phyloP scores from a whole-genome alignment of 495 filamentous ascomycete species.

The Aspergillus asperescens region DNA sequence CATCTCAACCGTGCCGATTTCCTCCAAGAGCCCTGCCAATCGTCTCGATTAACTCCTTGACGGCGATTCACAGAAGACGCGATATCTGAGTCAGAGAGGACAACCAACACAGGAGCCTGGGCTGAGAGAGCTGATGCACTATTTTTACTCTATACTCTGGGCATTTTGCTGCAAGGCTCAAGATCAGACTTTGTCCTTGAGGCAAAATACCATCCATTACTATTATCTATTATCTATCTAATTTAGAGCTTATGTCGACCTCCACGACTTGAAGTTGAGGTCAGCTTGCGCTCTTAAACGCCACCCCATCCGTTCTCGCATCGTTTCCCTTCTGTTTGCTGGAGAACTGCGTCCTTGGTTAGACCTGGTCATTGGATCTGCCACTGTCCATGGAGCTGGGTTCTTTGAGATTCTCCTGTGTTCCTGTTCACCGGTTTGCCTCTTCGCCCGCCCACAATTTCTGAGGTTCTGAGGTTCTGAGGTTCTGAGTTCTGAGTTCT shows the following conservation, averaged over 20 bases:
- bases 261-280: no score
- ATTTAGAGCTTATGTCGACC: slow-evolving; percentile 12
- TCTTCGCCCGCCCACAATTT: not conserved
- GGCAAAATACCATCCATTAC: no score
- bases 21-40: not conserved
- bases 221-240: no score
- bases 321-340: not conserved
- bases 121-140: not conserved
- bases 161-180: not conserved
- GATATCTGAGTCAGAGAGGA: not conserved
- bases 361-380: not conserved
- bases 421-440: slow-evolving; percentile 1
- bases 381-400: not conserved
- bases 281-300: slow-evolving; percentile 14
- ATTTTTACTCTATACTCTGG: not conserved
- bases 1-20: not conserved
- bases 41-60: not conserved
- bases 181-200: no score
- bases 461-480: no score
- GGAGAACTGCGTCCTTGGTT: no score
- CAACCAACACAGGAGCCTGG: not conserved
- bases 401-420: slow-evolving; percentile 5
- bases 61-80: not conserved
- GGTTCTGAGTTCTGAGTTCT: no score
- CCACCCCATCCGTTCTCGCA: slow-evolving; percentile 8